phyloP scores from a whole-genome alignment of 1,284 basidiomycete species.

The Pseudomicrostroma phylloplanum region DNA sequence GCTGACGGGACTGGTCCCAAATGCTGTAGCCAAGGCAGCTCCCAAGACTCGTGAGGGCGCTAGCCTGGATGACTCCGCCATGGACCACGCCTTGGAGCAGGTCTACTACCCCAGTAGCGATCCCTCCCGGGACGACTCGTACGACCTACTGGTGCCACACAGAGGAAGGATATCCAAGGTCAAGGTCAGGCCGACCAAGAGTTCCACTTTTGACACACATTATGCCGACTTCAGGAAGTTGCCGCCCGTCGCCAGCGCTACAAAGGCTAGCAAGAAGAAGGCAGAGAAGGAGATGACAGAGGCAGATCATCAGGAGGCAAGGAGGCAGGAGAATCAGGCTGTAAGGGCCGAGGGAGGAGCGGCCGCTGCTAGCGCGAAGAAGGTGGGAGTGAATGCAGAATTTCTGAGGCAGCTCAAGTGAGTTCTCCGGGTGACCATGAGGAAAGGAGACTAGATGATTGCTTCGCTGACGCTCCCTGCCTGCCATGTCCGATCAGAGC shows the following conservation, averaged over 20 bases:
- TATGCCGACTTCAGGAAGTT: conserved; percentile 36
- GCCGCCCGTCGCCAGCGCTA: conserved; percentile 31
- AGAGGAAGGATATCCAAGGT: conserved; percentile 47
- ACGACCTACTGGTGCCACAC: conserved; percentile 42
- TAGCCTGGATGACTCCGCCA: conserved; percentile 7
- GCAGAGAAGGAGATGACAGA: conserved; percentile 21
- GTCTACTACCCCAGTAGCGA: conserved; percentile 23
- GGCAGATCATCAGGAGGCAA: conserved; percentile 15
- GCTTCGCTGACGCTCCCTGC: not conserved
- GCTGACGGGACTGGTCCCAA: not conserved
- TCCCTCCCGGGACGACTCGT: conserved; percentile 21
- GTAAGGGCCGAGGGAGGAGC: conserved; percentile 37
- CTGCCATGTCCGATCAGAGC: conserved; percentile 17
- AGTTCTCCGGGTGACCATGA: not conserved
- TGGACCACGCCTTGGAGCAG: conserved; percentile 38
- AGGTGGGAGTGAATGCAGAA: conserved; percentile 62
- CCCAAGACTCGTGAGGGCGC: not conserved
- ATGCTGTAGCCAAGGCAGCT: not conserved
- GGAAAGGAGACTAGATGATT: not conserved
- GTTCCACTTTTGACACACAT: conserved; percentile 46
- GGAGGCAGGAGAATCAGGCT: conserved; percentile 26
- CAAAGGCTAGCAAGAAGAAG: conserved; percentile 13
- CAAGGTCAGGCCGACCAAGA: conserved; percentile 48
- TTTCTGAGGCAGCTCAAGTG: conserved; percentile 61
- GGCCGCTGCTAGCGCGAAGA: conserved; percentile 44